Evolutionary conservation across 1,284 basidiomycete species (phyloP), one percentile per base, ranked within the genome.

Genomic region (Phellopilus nigrolimitatus): DNA sequence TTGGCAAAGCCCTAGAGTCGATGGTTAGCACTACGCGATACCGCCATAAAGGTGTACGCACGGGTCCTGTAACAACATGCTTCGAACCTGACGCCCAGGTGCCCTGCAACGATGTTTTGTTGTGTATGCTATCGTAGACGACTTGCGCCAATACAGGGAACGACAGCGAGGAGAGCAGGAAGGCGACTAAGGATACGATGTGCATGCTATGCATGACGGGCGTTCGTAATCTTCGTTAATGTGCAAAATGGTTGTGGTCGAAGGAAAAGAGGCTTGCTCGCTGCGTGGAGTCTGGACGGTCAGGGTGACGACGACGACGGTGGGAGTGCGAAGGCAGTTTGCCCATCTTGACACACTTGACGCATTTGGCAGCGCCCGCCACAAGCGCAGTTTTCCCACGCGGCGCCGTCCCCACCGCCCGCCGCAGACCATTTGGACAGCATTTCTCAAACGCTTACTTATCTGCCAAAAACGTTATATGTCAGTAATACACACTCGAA

Each of bases 11-110:
- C 73, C 92, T 95, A 8, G 36, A 52, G 13, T n/a, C n/a, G 51
- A 47, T 17, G 17, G 33, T 24, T 31, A 55, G 6, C 54, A 48
- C 28, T 24, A 49, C 31, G 38, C 22, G 7, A 24, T 27, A 19
- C 47, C 7, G 19, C 33, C 13, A n/a, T 45, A 40, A 44, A 47
- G 5, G 21, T 10, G 22, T 13, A 84, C 92, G 68, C 64, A 94
- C 91, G n/a, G 82, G 33, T 34, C 94, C 94, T 13, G 94, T 95
- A 12, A 75, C 39, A 30, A 97, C 92, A 28, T 77, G 71, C 59
- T 77, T 74, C 59, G 79, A 82, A 17, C 91, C 91, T 36, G 88
- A 85, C 48, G 78, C 78, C 94, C 94, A 97, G 17, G 91, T 94
- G 0, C 94, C 94, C 24, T 65, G 59, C 47, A 97, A 70, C 47